A percentile compares a stretch with the other conserved stretches of the same genome.
phyloP scores from a whole-genome alignment of 176 grass and related monocot species.

The maize (Zea mays) region Zm-B73-REFERENCE-NAM-5.0 NC_050098.1:111601501-111602000 shows the following conservation, averaged over 20 bases:
- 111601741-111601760: conserved; percentile 58
- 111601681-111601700: conserved; percentile 17
- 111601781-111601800: conserved; percentile 72
- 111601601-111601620: conserved; percentile 72
- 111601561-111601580: conserved; percentile 57
- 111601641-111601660: conserved; percentile 22
- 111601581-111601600: conserved; percentile 58
- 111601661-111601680: conserved; percentile 41
- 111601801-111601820: conserved; percentile 59
- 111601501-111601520: conserved; percentile 30
- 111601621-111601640: conserved; percentile 53
- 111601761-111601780: conserved; percentile 70
- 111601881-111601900: neutral
- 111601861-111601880: neutral
- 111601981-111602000: conserved; percentile 22
- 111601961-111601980: neutral
- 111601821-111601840: neutral
- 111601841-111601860: neutral
- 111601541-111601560: conserved; percentile 79
- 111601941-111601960: neutral
- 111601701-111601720: conserved; percentile 89
- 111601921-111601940: conserved; percentile 30
- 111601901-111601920: neutral
- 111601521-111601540: conserved; percentile 41
- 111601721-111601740: conserved; percentile 57